Evolutionary conservation across 768 basidiomycete species (phyloP).

Genomic region (Kwoniella pini): DNA sequence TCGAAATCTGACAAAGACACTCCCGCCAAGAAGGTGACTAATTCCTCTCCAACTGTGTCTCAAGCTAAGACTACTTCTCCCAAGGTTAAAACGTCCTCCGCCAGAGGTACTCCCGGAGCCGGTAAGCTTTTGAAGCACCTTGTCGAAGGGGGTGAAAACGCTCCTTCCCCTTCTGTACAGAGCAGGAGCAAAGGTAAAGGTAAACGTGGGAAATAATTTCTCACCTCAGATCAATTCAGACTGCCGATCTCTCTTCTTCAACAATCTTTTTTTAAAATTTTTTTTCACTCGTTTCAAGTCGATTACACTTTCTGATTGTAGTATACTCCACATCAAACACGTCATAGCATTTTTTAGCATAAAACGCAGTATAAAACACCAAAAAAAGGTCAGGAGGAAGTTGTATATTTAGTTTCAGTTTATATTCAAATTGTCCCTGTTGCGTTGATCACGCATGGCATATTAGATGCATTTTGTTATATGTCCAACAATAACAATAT

Average conservation of each 20-base stretch:
- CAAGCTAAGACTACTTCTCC: neutral
- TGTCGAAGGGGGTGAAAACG: neutral
- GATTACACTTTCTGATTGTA: too few species aligned
- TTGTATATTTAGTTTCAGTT: neutral
- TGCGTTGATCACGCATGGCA: slow-evolving; percentile 4
- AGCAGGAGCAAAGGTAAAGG: slow-evolving; percentile 6
- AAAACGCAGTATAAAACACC: neutral
- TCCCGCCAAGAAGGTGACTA: neutral
- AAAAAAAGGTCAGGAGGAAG: neutral
- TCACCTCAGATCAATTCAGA: too few species aligned
- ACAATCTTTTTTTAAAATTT: neutral
- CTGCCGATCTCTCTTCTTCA: too few species aligned
- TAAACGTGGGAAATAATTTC: slow-evolving; percentile 8
- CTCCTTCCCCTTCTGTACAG: neutral
- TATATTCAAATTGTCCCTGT: slow-evolving; percentile 1
- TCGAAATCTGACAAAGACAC: slow-evolving; percentile 6
- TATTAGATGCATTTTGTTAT: slow-evolving; percentile 16
- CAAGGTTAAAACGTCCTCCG: slow-evolving; percentile 5
- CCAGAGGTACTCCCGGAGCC: slow-evolving; percentile 42
- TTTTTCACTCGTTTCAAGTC: too few species aligned
- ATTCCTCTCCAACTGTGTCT: neutral
- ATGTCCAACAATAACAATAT: slow-evolving; percentile 3
- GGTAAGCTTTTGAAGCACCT: slow-evolving; percentile 34
- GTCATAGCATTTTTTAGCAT: too few species aligned
- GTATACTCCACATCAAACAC: too few species aligned